phyloP scores from a whole-genome alignment of 495 filamentous ascomycete genomes.

The Penicillium soppii region DNA sequence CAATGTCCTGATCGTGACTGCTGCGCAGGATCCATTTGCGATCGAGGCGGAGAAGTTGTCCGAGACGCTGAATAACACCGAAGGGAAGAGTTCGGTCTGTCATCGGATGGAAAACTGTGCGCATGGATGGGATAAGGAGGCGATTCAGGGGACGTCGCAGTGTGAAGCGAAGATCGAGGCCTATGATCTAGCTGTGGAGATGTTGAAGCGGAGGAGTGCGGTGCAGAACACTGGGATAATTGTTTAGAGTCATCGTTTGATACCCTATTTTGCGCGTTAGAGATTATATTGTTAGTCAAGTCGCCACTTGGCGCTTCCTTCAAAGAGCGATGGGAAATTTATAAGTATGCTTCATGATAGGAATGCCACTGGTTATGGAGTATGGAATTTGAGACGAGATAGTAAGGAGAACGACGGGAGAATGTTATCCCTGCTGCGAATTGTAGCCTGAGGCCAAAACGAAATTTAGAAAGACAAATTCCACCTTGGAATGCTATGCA shows the following conservation, averaged over 20 bases:
- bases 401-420: neutral
- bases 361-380: too few species aligned
- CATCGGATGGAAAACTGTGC: slow-evolving; percentile 40
- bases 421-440: neutral
- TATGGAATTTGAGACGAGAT: too few species aligned
- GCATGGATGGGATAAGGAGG: slow-evolving; percentile 42
- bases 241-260: slow-evolving; percentile 12
- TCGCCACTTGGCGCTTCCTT: neutral
- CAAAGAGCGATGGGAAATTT: too few species aligned
- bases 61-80: slow-evolving; percentile 24
- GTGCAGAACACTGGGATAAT: neutral
- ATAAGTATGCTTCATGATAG: too few species aligned
- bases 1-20: slow-evolving; percentile 42
- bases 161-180: slow-evolving; percentile 36
- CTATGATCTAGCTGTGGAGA: slow-evolving; percentile 29
- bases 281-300: neutral
- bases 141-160: slow-evolving; percentile 21
- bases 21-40: slow-evolving; percentile 38
- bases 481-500: neutral
- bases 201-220: slow-evolving; percentile 10
- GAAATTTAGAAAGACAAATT: too few species aligned
- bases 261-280: slow-evolving; percentile 3
- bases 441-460: neutral
- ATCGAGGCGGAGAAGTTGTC: slow-evolving; percentile 41
- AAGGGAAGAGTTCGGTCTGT: slow-evolving; percentile 32